These are phyloP conservation scores for Debaryomyces subglobosus DNA, from an alignment of 1,139 yeast species.

Conservation along the genomic window DNA sequence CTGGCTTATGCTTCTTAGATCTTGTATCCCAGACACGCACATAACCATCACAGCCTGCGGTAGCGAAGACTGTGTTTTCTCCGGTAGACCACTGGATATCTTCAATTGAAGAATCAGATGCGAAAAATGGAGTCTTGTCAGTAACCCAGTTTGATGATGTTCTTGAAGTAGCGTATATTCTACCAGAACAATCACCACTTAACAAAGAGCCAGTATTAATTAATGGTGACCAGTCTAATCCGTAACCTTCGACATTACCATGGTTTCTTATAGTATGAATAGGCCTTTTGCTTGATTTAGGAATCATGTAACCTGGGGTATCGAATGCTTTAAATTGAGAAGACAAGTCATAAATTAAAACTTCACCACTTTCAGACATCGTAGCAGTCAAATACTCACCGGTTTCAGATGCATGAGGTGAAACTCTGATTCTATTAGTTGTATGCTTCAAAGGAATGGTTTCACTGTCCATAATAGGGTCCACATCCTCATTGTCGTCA, in stretches of 20 bases:
- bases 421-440: constrained; percentile 85
- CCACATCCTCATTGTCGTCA: constrained; percentile 64
- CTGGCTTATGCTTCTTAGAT: constrained; percentile 89
- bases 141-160: constrained; percentile 84
- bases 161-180: constrained; percentile 76
- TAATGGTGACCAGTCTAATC: constrained; percentile 94
- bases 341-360: constrained; percentile 76
- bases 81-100: constrained; percentile 96
- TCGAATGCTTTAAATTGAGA: constrained; percentile 84
- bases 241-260: constrained; percentile 97
- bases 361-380: constrained; percentile 91
- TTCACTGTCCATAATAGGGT: constrained; percentile 88
- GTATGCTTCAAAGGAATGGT: constrained; percentile 76
- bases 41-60: constrained; percentile 90
- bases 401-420: constrained; percentile 74
- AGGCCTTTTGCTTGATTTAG: constrained; percentile 79
- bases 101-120: constrained; percentile 80
- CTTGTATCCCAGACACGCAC: constrained; percentile 97
- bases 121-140: constrained; percentile 76
- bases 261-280: constrained; percentile 82
- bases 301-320: constrained; percentile 81
- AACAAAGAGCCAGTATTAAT: constrained; percentile 78
- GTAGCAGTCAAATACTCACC: constrained; percentile 88
- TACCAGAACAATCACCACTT: constrained; percentile 88
- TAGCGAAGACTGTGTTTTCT: constrained; percentile 90